phyloP scores from a whole-genome alignment of 306 rosid genomes.

The Corylus avellana region DNA sequence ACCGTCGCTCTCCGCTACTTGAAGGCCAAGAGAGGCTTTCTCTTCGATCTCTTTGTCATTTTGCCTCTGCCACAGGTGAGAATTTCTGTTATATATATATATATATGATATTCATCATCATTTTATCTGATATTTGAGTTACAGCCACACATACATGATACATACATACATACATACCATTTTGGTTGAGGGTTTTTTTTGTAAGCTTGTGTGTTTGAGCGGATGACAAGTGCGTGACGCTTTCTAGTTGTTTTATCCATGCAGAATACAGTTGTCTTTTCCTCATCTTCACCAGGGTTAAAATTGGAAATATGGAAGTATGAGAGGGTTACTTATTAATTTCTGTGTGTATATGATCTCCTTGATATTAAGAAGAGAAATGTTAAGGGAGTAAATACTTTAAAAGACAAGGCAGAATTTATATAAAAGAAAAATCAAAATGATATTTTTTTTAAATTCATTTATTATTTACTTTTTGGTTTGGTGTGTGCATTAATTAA shows the following conservation, averaged over 20 bases:
- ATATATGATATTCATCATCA: background rate
- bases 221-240: slow-evolving; percentile 27
- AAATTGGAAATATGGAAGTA: background rate
- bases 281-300: slow-evolving; percentile 2
- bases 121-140: background rate
- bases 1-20: slow-evolving; percentile 57
- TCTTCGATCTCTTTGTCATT: slow-evolving; percentile 80
- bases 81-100: background rate
- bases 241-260: slow-evolving; percentile 24
- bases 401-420: too few relatives aligned
- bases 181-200: background rate
- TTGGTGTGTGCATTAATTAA: too few relatives aligned
- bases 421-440: too few relatives aligned
- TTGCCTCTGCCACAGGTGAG: slow-evolving; percentile 91
- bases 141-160: background rate
- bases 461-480: too few relatives aligned
- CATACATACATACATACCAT: background rate
- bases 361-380: too few relatives aligned
- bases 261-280: slow-evolving; percentile 19
- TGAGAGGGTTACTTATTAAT: too few relatives aligned
- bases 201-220: background rate
- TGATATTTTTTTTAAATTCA: too few relatives aligned
- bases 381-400: too few relatives aligned
- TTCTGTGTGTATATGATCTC: too few relatives aligned
- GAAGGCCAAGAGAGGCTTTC: slow-evolving; percentile 54